Evolutionary conservation across 2,329 filamentous ascomycete species (phyloP).

Genomic region (Pochonia chlamydosporia): DNA sequence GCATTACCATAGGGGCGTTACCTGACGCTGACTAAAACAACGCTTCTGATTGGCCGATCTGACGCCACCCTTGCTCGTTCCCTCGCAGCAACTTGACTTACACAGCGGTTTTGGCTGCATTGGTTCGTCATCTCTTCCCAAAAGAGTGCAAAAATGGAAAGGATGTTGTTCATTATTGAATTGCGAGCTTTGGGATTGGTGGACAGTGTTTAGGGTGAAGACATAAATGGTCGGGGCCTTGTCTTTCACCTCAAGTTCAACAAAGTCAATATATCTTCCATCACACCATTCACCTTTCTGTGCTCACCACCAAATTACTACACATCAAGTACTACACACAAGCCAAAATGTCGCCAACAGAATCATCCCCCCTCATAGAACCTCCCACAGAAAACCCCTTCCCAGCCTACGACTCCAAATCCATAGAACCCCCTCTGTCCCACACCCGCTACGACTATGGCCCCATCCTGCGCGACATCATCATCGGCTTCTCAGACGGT

Average conservation of each 20-base stretch:
- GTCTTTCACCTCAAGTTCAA: background rate
- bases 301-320: too few species aligned
- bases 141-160: too few species aligned
- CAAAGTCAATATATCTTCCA: background rate
- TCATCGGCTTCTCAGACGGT: conserved; percentile 72
- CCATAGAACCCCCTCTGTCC: conserved; percentile 15
- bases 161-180: too few species aligned
- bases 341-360: conserved; percentile 12
- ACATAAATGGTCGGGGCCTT: too few species aligned
- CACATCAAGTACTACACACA: too few species aligned
- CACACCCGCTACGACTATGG: conserved; percentile 27
- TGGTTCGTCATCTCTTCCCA: background rate
- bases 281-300: background rate
- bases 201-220: too few species aligned
- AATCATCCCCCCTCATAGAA: conserved; percentile 27
- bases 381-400: conserved; percentile 20
- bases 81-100: background rate
- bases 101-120: background rate
- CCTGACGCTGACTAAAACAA: conserved; percentile 27
- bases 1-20: conserved; percentile 11
- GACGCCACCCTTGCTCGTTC: too few species aligned
- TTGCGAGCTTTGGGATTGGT: conserved; percentile 9
- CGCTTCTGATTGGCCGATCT: conserved; percentile 24
- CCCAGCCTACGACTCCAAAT: conserved; percentile 18
- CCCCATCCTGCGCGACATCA: conserved; percentile 55